These are phyloP conservation scores for Pseudogymnoascus sp. DNA, from an alignment of 2,329 filamentous ascomycete genomes.

Conservation along the genomic window DNA sequence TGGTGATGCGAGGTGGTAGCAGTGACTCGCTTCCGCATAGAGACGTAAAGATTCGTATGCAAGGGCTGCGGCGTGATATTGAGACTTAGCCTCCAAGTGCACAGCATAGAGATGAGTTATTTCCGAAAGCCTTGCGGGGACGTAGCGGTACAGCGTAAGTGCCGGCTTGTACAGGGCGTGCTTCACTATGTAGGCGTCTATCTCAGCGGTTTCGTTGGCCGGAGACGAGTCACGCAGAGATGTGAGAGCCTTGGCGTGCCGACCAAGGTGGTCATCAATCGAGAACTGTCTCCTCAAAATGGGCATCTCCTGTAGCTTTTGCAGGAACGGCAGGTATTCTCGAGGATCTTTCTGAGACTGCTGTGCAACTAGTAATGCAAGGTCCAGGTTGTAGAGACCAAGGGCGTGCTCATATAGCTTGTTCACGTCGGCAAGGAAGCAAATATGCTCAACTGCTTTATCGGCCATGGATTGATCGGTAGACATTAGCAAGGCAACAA, in stretches of 20 bases:
- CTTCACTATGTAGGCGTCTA: conserved; percentile 68
- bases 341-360: conserved; percentile 92
- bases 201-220: conserved; percentile 60
- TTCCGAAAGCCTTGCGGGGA: conserved; percentile 52
- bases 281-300: conserved; percentile 64
- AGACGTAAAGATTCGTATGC: conserved; percentile 80
- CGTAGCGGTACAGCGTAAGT: conserved; percentile 76
- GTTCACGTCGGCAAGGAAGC: conserved; percentile 91
- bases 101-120: conserved; percentile 74
- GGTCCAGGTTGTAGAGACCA: conserved; percentile 82
- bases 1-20: conserved; percentile 71
- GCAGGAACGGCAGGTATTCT: conserved; percentile 92
- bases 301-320: conserved; percentile 68
- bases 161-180: conserved; percentile 72
- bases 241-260: conserved; percentile 64
- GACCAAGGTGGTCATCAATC: conserved; percentile 80
- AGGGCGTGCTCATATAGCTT: conserved; percentile 83
- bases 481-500: conserved; percentile 66
- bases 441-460: conserved; percentile 89
- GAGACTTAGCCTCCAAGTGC: conserved; percentile 64
- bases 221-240: conserved; percentile 59
- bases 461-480: conserved; percentile 67
- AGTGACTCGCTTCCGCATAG: conserved; percentile 64
- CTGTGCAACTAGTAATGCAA: conserved; percentile 84
- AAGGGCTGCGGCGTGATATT: conserved; percentile 78